phyloP scores from a whole-genome alignment of 805 yeast genomes.

The Blastobotrys muscicola region DNA sequence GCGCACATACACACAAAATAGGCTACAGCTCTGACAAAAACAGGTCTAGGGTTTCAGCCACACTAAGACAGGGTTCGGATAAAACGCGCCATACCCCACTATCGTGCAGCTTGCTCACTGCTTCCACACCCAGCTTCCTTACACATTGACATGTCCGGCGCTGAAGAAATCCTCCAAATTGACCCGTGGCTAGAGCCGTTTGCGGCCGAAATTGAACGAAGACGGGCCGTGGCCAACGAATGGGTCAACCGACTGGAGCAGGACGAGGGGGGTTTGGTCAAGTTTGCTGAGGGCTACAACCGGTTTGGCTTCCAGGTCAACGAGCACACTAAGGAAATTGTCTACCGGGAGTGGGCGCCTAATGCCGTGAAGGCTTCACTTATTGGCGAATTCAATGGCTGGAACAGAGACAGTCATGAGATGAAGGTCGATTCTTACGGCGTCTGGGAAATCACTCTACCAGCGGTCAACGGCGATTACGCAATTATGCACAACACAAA shows the following conservation, averaged over 20 bases:
- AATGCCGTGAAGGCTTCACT: slow-evolving; percentile 65
- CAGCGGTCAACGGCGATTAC: slow-evolving; percentile 39
- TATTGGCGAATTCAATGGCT: slow-evolving; percentile 87
- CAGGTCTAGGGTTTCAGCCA: too few relatives aligned
- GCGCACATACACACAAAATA: too few relatives aligned
- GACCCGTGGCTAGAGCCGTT: slow-evolving; percentile 88
- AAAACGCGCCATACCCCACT: background rate
- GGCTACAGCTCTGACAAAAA: too few relatives aligned
- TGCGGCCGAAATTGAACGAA: slow-evolving; percentile 52
- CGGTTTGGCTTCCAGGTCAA: slow-evolving; percentile 68
- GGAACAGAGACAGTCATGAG: slow-evolving; percentile 53
- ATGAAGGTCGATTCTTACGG: slow-evolving; percentile 62
- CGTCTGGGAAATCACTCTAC: slow-evolving; percentile 52
- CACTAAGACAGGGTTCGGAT: background rate
- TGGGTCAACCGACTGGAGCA: slow-evolving; percentile 50
- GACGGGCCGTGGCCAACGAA: slow-evolving; percentile 56
- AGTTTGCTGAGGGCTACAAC: slow-evolving; percentile 70
- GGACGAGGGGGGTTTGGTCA: slow-evolving; percentile 53
- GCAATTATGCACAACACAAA: slow-evolving; percentile 77
- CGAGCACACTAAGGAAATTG: slow-evolving; percentile 40
- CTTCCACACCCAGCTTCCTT: background rate
- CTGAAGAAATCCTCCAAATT: slow-evolving; percentile 36
- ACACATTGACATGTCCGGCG: background rate
- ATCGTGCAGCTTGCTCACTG: background rate
- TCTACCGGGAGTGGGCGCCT: slow-evolving; percentile 83